Conservation (phyloP, 768 basidiomycete species). For the Mycena haematopus region DNA sequence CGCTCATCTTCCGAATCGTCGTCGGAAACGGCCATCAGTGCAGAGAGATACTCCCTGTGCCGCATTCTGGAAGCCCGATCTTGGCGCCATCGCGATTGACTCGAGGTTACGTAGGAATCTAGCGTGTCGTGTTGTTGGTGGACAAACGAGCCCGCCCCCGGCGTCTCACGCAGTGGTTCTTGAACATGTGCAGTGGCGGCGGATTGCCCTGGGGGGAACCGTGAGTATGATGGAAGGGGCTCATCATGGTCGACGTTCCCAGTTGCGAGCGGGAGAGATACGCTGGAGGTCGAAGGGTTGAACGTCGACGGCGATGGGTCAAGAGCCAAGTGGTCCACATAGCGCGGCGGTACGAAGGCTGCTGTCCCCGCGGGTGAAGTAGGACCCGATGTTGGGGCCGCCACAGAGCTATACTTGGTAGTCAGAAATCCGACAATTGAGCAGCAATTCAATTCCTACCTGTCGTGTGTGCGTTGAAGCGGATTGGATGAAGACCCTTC, state of each 20-base stretch:
- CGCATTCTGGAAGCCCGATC: too few relatives aligned
- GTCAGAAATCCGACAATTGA: neutral
- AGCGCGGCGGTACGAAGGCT: neutral
- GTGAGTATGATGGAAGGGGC: conserved; percentile 5
- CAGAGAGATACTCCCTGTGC: too few relatives aligned
- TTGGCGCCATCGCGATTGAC: too few relatives aligned
- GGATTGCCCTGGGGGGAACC: too few relatives aligned
- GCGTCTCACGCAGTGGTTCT: too few relatives aligned
- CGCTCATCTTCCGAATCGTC: neutral
- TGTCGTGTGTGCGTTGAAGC: neutral
- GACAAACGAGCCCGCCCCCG: too few relatives aligned
- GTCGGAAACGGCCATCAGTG: neutral
- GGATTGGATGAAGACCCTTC: neutral
- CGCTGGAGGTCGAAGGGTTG: neutral
- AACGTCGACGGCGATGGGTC: too few relatives aligned
- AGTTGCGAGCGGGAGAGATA: neutral
- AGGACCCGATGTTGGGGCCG: neutral
- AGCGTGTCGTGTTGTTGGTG: too few relatives aligned
- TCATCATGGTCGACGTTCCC: neutral
- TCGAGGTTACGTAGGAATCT: too few relatives aligned
- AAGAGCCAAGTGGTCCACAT: neutral
- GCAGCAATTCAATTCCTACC: neutral
- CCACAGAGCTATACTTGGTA: neutral
- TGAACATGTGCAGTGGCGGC: neutral
- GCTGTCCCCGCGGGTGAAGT: too few relatives aligned